phyloP scores from a whole-genome alignment of 129 eudicot genomes.

The Centaurea solstitialis region DNA sequence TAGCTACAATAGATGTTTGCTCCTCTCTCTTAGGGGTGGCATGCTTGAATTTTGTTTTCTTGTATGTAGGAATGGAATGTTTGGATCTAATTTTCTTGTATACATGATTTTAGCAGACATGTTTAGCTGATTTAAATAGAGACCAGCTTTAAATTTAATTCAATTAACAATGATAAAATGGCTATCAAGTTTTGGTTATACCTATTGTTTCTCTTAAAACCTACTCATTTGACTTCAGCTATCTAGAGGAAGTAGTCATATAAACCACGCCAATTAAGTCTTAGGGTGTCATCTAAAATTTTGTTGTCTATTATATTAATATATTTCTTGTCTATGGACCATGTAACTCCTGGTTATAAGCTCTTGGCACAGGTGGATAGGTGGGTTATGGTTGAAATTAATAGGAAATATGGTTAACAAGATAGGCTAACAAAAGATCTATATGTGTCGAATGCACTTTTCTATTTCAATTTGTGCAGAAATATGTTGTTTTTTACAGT shows the following conservation, averaged over 20 bases:
- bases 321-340: not conserved
- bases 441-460: not conserved
- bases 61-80: not conserved
- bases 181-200: too few relatives aligned
- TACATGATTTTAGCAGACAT: not conserved
- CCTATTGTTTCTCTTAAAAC: too few relatives aligned
- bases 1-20: not conserved
- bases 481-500: not conserved
- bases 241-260: too few relatives aligned
- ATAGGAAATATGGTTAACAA: not conserved
- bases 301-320: not conserved
- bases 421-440: not conserved
- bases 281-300: not conserved
- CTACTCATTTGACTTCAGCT: too few relatives aligned
- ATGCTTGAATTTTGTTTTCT: not conserved
- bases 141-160: not conserved
- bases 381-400: not conserved
- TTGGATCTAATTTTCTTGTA: not conserved
- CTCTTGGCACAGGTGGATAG: not conserved
- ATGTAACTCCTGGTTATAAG: not conserved
- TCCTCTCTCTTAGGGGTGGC: constrained; percentile 2
- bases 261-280: too few relatives aligned
- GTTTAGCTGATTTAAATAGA: not conserved
- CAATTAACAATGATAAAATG: too few relatives aligned
- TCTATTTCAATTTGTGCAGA: not conserved